Conservation (phyloP, 306 rosid genomes). For the Carpinus fangiana region DNA sequence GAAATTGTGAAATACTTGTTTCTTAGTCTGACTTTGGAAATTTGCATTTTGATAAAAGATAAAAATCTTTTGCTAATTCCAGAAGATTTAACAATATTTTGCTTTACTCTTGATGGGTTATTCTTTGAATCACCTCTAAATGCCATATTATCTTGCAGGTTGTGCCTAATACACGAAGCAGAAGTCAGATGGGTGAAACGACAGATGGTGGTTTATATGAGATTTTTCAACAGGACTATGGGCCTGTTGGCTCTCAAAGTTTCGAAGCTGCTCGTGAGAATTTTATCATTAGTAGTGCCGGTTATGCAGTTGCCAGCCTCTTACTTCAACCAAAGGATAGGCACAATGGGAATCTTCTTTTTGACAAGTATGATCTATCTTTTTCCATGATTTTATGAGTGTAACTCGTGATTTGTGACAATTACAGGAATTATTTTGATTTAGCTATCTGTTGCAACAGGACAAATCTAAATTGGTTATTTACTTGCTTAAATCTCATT, state of each 20-base stretch:
- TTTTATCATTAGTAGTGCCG: conserved; percentile 91
- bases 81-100: not conserved
- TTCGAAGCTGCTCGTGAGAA: conserved; percentile 97
- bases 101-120: not conserved
- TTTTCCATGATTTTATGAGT: not conserved
- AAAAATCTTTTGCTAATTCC: not conserved
- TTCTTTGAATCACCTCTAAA: conserved; percentile 9
- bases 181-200: conserved; percentile 99
- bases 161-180: conserved; percentile 86
- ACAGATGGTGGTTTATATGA: conserved; percentile 97
- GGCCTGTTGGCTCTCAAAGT: conserved; percentile 80
- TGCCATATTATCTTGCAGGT: conserved; percentile 53
- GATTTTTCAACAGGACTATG: conserved; percentile 93
- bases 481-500: not conserved
- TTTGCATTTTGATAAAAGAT: not conserved
- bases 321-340: conserved; percentile 99
- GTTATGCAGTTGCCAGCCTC: conserved; percentile 97
- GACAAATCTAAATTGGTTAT: not conserved
- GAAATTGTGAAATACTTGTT: too few species aligned
- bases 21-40: not conserved
- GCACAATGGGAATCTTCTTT: conserved; percentile 92
- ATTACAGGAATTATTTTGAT: conserved; percentile 18
- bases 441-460: conserved; percentile 9
- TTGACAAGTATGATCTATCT: conserved; percentile 65
- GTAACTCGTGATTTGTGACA: conserved; percentile 13